Base-by-base conservation (phyloP, 1,284 basidiomycete species). In the Sanghuangporus sanghuang region DNA sequence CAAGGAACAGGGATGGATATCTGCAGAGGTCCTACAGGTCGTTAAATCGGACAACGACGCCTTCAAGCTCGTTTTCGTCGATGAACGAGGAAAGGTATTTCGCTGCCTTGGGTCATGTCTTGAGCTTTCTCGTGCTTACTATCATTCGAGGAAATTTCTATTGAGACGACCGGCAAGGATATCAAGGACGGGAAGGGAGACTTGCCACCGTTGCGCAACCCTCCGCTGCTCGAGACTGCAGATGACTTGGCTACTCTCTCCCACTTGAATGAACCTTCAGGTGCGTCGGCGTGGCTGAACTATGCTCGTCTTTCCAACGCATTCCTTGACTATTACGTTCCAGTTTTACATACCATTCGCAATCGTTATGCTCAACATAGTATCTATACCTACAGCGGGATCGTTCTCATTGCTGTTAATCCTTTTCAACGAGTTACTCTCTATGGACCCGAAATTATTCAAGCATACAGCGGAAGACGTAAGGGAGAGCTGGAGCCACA, bases 321-420 rank as follows among this genome's bases (percentile, higher is more conserved):
- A 46, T 44, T 66, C 40, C 59, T 44, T 39, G 39, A 49, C 36
- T n/a, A 14, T 54, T 44, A 23, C 18, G 55, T 62, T 62, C 42
- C 71, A 95, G 96, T 99, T 48, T 82, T 99, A 54, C 95, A 99
- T 74, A 97, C 96, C 52, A 98, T 99, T 71, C 87, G 93, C 48
- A 97, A 96, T 75, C 89, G 97, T 71, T 99, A 99, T 79, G 93
- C 91, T 21, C 93, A 96, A 70, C 95, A 97, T 74, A 93, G 93
- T 74, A 98, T 98, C 71, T 99, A 99, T 75, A 99, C 97, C 46
- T 99, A 99, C 78, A 96, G 94, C 67, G 97, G 97, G 70, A 99
- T 99, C 71, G 92, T 97, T 65, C 86, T 97, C 68, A 98, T 99
- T 74, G 97, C 97, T 54, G 89, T 99, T 78, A 99, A 99, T 76